Evolutionary conservation across 768 basidiomycete species (phyloP).

Genomic region (Porphyrellus cyaneotinctus): DNA sequence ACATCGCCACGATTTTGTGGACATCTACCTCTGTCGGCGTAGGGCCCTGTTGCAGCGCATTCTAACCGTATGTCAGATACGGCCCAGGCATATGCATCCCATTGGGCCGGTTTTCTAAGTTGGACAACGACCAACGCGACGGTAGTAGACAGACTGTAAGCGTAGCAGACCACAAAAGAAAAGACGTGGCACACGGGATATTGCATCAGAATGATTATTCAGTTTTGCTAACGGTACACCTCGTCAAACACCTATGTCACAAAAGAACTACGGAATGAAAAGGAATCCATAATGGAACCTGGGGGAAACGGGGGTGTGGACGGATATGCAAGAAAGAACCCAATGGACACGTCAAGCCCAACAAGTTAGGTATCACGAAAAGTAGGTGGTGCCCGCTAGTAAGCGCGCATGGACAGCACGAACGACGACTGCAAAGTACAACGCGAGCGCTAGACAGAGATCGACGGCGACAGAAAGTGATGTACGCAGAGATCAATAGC

Average conservation of each 20-base stretch:
- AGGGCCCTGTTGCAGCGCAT: too few relatives aligned
- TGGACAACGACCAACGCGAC: too few relatives aligned
- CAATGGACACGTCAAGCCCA: constrained; percentile 5
- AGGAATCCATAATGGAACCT: constrained; percentile 5
- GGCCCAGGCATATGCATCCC: too few relatives aligned
- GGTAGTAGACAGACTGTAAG: too few relatives aligned
- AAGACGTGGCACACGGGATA: neutral
- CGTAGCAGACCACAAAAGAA: too few relatives aligned
- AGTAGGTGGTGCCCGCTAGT: constrained; percentile 3
- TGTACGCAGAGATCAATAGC: constrained; percentile 26
- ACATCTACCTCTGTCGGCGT: too few relatives aligned
- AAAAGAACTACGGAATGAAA: constrained; percentile 13
- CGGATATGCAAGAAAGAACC: constrained; percentile 24
- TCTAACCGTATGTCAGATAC: too few relatives aligned
- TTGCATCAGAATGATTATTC: constrained; percentile 17
- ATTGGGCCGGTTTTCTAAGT: too few relatives aligned
- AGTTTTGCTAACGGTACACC: constrained; percentile 24
- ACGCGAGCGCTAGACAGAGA: constrained; percentile 15
- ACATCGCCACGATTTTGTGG: too few relatives aligned
- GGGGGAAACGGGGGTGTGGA: neutral
- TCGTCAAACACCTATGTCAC: constrained; percentile 16
- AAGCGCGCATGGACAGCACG: constrained; percentile 13
- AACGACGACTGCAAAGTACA: constrained; percentile 10
- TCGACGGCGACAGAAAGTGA: constrained; percentile 15
- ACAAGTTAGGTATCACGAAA: constrained; percentile 17